phyloP scores from a whole-genome alignment of 768 basidiomycete genomes.

The Kwoniella mangroviensis region DNA sequence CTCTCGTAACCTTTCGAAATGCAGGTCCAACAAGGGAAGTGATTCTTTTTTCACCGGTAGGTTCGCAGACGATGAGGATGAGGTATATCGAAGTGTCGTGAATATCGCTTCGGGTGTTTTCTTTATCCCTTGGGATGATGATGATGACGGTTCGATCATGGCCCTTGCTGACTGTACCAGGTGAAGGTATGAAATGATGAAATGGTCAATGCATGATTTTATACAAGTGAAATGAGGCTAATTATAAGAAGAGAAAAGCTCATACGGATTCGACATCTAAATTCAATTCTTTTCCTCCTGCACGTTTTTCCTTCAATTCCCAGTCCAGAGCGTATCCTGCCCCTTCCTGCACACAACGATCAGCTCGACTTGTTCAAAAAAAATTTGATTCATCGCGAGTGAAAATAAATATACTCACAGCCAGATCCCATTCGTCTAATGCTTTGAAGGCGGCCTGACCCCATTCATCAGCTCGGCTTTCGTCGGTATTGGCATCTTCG shows the following conservation, averaged over 20 bases:
- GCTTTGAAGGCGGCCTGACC: slow-evolving; percentile 52
- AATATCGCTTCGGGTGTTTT: slow-evolving; percentile 30
- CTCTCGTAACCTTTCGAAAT: slow-evolving; percentile 37
- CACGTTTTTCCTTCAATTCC: slow-evolving; percentile 24
- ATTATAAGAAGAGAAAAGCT: slow-evolving; percentile 7
- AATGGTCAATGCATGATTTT: slow-evolving; percentile 10
- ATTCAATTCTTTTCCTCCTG: slow-evolving; percentile 1
- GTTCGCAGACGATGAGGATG: slow-evolving; percentile 2
- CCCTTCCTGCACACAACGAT: slow-evolving; percentile 19
- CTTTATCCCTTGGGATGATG: neutral
- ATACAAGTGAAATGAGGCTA: too few species aligned
- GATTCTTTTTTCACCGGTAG: slow-evolving; percentile 14
- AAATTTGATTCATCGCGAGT: too few species aligned
- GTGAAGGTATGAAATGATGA: neutral
- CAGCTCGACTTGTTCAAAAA: too few species aligned
- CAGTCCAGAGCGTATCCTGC: slow-evolving; percentile 48
- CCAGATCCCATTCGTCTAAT: slow-evolving; percentile 42
- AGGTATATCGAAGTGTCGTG: slow-evolving; percentile 49
- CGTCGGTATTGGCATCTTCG: slow-evolving; percentile 35
- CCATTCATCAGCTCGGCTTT: slow-evolving; percentile 41
- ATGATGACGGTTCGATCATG: neutral
- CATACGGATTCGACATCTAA: slow-evolving; percentile 23
- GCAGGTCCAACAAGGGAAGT: slow-evolving; percentile 38
- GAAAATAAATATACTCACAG: slow-evolving; percentile 36
- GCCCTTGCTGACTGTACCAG: neutral